Percentiles rank a stretch among this genome's conserved stretches.
Conservation (phyloP, 108 stramenopile species). For the Epipyxis sp. region DNA sequence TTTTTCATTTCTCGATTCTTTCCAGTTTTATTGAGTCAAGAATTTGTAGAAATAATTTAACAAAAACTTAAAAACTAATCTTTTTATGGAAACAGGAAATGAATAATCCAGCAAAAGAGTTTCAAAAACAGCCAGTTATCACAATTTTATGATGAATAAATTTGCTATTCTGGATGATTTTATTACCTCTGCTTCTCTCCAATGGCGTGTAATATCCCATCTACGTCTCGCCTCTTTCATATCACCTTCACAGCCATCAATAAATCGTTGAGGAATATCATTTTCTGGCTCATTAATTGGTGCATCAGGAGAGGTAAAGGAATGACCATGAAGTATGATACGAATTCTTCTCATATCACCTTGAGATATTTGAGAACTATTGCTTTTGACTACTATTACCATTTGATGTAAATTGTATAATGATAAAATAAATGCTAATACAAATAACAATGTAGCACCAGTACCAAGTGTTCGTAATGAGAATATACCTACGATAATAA, state of each 20-base stretch:
- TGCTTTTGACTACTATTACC: background rate
- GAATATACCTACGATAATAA: background rate
- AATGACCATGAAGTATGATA: background rate
- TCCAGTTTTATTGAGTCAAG: too few relatives aligned
- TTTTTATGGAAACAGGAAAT: too few relatives aligned
- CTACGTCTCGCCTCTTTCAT: conserved; percentile 28
- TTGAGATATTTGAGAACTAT: too few relatives aligned
- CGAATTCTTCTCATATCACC: background rate
- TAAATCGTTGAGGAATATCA: conserved; percentile 37
- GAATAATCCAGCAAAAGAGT: too few relatives aligned
- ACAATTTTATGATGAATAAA: too few relatives aligned
- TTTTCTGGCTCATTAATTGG: conserved; percentile 27
- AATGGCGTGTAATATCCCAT: conserved; percentile 32
- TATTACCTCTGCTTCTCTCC: conserved; percentile 29
- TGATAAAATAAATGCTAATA: background rate
- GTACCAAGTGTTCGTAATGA: background rate
- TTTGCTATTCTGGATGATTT: too few relatives aligned
- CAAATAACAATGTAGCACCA: background rate
- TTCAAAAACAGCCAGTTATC: too few relatives aligned
- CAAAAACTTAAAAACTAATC: too few relatives aligned
- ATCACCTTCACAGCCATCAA: conserved; percentile 22
- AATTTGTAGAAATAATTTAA: too few relatives aligned
- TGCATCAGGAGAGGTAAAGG: conserved; percentile 17
- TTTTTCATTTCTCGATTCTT: too few relatives aligned
- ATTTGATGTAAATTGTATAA: background rate